Base-by-base conservation (phyloP, 345 rosid genomes). In the Populus alba region DNA sequence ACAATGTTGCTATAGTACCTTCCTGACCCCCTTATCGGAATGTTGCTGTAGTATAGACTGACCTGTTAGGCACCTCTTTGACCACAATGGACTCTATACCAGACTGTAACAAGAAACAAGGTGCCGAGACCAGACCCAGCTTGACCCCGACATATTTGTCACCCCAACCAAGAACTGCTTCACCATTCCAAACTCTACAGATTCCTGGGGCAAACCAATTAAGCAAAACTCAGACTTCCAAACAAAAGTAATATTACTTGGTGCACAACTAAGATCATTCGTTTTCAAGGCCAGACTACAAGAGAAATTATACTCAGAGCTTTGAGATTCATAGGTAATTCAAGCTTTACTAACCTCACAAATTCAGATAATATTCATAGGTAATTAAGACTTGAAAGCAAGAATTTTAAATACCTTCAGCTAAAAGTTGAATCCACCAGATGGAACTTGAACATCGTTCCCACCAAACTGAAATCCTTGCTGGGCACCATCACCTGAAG, bases 351-450 rank as follows among this genome's bases (percentile, higher is more conserved):
- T 18, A 6, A n/a, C 12, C 33, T 49, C 7, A 1, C 51, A 41
- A n/a, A 5, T 49, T 66, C 15, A 49, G 22, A 18, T 16, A 33
- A 20, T 65, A 18, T 43, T 17, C n/a, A n/a, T n/a, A n/a, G n/a
- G n/a, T n/a, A 45, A 25, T 22, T 2, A 3, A 22, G 45, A 41
- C 45, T 10, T 41, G 3, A 41, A 41, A 41, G 45, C 45, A 73
- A n/a, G 6, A 3, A 16, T 6, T 10, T 22, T 43, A 41, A 39
- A 37, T 80, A 80, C 79, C 83, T 76, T 80, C 38, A 71, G 22
- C 79, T 51, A 59, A 55, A 76, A 80, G 62, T 80, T 76, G 83
- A 80, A 80, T 3, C 83, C 83, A 13, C 79, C 79, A 13, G 83
- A 55, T 71, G 83, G 83, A 37, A 49, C 75, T 2, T 70, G 69